Evolutionary conservation across 331 rosid genomes (phyloP).

Genomic region (Cydonia oblonga): DNA sequence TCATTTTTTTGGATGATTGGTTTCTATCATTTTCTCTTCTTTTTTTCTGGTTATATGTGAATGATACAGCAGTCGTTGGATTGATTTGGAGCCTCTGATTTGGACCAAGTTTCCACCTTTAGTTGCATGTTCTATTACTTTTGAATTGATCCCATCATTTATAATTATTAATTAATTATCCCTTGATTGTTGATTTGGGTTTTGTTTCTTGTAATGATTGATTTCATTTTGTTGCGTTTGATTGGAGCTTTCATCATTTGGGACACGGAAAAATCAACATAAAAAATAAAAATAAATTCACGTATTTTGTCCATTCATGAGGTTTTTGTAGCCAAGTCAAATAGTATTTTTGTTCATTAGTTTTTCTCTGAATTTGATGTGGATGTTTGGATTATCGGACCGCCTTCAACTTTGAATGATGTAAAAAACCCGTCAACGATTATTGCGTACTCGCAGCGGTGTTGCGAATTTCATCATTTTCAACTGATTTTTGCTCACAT

Average conservation of each 20-base stretch:
- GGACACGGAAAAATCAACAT: neutral
- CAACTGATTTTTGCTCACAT: neutral
- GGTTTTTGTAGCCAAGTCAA: neutral
- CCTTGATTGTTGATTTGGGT: neutral
- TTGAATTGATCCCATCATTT: slow-evolving; percentile 4
- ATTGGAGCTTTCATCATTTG: slow-evolving; percentile 4
- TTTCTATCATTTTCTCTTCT: neutral
- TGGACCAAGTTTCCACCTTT: neutral
- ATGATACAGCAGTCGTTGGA: neutral
- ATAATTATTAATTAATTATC: neutral
- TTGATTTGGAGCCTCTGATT: neutral
- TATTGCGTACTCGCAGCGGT: neutral
- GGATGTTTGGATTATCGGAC: neutral
- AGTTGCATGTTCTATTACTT: neutral
- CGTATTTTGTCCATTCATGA: neutral
- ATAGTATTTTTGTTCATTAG: neutral
- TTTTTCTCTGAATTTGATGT: neutral
- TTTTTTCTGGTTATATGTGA: neutral
- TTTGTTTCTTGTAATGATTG: neutral
- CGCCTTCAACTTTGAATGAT: neutral
- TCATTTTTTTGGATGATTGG: neutral
- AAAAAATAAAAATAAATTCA: neutral
- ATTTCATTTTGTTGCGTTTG: neutral
- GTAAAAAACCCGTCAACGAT: neutral
- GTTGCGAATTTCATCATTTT: neutral